phyloP scores from a whole-genome alignment of 139 green algal genomes.

The Micromonas commoda region DNA sequence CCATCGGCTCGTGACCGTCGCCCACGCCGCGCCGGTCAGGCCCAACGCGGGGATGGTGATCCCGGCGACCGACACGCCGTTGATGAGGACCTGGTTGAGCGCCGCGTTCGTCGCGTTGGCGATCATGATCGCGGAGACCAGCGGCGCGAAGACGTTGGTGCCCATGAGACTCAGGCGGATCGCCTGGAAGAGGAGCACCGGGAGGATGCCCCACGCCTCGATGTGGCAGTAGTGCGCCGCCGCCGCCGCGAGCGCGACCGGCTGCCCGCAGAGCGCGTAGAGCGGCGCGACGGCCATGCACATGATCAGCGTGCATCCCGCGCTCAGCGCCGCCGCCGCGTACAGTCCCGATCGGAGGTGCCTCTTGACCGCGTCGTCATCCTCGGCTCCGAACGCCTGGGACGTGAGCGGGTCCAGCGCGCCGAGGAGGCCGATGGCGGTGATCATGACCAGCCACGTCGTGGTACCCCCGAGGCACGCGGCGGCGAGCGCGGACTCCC shows the following conservation, averaged over 20 bases:
- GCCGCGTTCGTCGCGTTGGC: constrained; percentile 12
- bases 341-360: background rate
- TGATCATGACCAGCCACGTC: constrained; percentile 13
- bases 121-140: background rate
- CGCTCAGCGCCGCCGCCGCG: background rate
- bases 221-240: background rate
- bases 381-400: constrained; percentile 3
- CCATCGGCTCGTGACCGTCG: constrained; percentile 1
- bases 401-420: constrained; percentile 9
- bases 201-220: background rate
- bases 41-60: background rate
- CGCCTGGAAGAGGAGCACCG: background rate
- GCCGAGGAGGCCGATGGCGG: background rate
- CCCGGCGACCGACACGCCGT: background rate
- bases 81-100: constrained; percentile 17
- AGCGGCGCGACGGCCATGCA: background rate
- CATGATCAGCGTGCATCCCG: background rate
- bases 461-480: background rate
- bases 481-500: background rate
- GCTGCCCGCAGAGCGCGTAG: background rate
- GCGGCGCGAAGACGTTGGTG: constrained; percentile 3
- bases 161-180: background rate
- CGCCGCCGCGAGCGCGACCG: background rate
- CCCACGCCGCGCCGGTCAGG: constrained; percentile 1
- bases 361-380: background rate